Evolutionary conservation across 2,329 filamentous ascomycete species (phyloP), one percentile per base, ranked within the genome.

Genomic region (Xylariales sp.): DNA sequence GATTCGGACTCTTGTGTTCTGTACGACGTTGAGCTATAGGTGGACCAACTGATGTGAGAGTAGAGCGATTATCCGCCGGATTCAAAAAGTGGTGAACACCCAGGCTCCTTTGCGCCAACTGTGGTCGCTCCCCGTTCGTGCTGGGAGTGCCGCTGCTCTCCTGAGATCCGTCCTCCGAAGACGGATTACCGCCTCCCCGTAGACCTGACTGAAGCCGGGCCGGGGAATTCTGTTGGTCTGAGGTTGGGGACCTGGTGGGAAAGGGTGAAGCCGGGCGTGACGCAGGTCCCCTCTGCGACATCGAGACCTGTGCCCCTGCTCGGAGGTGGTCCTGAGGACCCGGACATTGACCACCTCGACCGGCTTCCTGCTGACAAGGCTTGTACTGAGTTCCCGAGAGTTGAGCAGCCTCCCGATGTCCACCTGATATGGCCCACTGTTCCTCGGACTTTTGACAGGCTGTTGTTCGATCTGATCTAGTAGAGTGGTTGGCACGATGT

Each of bases 211-310:
- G 61, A 36, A 52, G 45, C 10, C 45, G 38, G 27, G 32, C 28
- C 12, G 60, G 56, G 10, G 59, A 61, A 25, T 54, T 50, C 25
- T 49, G 54, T 15, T 50, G 52, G 49, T 61, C 60, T 57, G 59
- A 57, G 46, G 62, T 52, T 47, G 71, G 65, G 42, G 70, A 71
- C 53, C 61, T 66, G 49, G 69, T 67, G 50, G 66, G 62, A 53
- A 63, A 68, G 58, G 66, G 72, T 64, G 74, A 74, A 60, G 68
- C 63, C 70, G 75, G 70, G 61, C 65, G 70, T 73, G 74, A 66
- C 64, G 67, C 69, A 71, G 71, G 63, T 56, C 69, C 72, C 68
- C 70, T 73, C 70, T 79, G 75, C 68, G 77, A 80, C 79, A 82
- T 82, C 69, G 76, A 38, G 40, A 35, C 73, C 40, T 43, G 40